Percentiles rank a stretch among this genome's conserved stretches.
Conservation (phyloP, 306 rosid species). For the Pachyrhizus erosus region DNA sequence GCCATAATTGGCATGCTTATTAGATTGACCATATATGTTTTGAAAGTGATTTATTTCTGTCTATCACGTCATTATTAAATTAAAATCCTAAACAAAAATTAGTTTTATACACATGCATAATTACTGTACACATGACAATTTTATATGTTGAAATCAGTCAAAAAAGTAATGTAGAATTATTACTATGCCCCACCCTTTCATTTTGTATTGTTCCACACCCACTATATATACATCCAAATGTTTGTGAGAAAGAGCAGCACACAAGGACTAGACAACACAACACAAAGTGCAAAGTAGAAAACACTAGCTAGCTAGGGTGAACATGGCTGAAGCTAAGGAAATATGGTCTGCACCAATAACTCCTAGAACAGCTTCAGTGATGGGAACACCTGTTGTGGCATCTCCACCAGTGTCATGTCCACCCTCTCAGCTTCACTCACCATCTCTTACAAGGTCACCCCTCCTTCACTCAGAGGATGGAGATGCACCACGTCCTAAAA, state of each 20-base stretch:
- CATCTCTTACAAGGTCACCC: constrained; percentile 59
- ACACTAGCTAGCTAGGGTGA: not conserved
- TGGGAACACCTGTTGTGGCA: constrained; percentile 42
- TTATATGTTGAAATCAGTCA: constrained; percentile 5
- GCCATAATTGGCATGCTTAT: constrained; percentile 39
- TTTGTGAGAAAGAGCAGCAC: constrained; percentile 18
- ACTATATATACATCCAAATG: constrained; percentile 16
- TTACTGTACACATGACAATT: not conserved
- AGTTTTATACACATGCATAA: constrained; percentile 5
- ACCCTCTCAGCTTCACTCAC: constrained; percentile 68
- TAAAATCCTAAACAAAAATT: not conserved
- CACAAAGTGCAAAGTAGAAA: not conserved
- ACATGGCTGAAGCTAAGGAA: constrained; percentile 59
- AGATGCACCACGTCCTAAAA: constrained; percentile 34
- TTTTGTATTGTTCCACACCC: not conserved
- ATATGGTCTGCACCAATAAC: constrained; percentile 76
- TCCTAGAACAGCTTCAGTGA: constrained; percentile 50
- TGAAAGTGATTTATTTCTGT: constrained; percentile 24
- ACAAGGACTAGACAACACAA: not conserved
- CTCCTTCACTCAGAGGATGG: constrained; percentile 49
- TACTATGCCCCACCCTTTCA: not conserved
- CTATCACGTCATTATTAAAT: not conserved
- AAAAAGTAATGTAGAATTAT: constrained; percentile 30
- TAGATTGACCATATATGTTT: constrained; percentile 24
- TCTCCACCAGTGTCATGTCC: constrained; percentile 68